Evolutionary conservation across 2,329 filamentous ascomycete genomes (phyloP), one percentile per base, ranked within the genome.

Genomic region (Penicillium sp.): DNA sequence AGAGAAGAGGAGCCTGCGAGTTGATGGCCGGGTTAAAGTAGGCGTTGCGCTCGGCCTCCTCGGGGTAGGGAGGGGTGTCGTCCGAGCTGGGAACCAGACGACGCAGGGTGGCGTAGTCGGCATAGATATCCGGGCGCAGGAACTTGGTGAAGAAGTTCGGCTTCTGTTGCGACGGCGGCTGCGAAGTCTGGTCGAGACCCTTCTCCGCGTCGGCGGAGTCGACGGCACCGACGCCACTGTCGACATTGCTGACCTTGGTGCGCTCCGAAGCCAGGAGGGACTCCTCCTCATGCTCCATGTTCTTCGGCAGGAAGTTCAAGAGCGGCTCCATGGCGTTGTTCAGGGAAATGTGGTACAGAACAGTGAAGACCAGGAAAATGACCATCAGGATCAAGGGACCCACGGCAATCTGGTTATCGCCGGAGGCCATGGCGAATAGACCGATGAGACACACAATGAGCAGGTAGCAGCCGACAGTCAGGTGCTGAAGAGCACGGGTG

Each of bases 381-480:
- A 93, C 79, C 85, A 92, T 91, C 42, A 94, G 74, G 23, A 91
- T 76, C 63, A 93, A 70, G 0, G 90, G 89, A 0, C 86, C 87
- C 15, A 86, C 76, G 0, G 86, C 81, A 1, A 79, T 75, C 2
- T 80, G 83, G 40, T 90, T 80, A 24, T 80, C 84, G 7, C 85
- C 83, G 1, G 79, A 75, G 6, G 83, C 85, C 44, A 93, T 84
- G 45, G 82, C 88, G 62, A 97, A 92, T 2, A 97, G 80, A 43
- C 91, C 92, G 59, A 96, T 87, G 67, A 97, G 79, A 70, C 90
- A 94, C 24, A 93, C 75, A 58, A 94, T 86, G 1, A 87, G 84
- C 29, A 97, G 80, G 69, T 97, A 97, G 43, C 95, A 78, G 18
- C 93, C 92, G 1, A 87, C 86, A 23, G 93, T 85, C 41, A 95